A percentile compares a stretch with the other conserved stretches of the same genome.
Evolutionary conservation across 2,329 filamentous ascomycete species (phyloP).

Genomic region (Pseudopithomyces chartarum): DNA sequence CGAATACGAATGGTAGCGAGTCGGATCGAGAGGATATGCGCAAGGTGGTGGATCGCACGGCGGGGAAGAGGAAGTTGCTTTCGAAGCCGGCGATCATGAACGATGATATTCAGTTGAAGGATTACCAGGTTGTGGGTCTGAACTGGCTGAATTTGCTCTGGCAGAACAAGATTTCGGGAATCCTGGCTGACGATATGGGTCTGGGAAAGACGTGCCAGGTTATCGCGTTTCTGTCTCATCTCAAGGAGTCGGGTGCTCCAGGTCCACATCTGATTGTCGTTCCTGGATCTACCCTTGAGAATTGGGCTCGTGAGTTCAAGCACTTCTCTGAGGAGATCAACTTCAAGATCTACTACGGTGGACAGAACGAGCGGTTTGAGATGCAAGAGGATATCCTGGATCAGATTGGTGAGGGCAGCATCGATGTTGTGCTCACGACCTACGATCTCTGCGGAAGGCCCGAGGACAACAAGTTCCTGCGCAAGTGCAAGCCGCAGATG

Average conservation of each 20-base stretch:
- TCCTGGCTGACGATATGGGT: conserved; percentile 97
- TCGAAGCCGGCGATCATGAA: conserved; percentile 80
- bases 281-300: conserved; percentile 90
- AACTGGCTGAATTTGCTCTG: conserved; percentile 93
- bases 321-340: conserved; percentile 80
- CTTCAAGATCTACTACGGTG: conserved; percentile 75
- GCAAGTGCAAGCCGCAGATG: conserved; percentile 60
- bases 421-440: conserved; percentile 74
- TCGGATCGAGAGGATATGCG: conserved; percentile 54
- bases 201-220: conserved; percentile 95
- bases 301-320: conserved; percentile 91
- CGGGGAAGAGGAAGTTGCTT: conserved; percentile 51
- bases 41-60: conserved; percentile 36
- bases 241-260: conserved; percentile 70
- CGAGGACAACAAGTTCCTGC: conserved; percentile 67
- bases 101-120: conserved; percentile 77
- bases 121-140: conserved; percentile 91
- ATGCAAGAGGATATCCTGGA: conserved; percentile 71
- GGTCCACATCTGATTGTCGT: conserved; percentile 87
- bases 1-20: conserved; percentile 48
- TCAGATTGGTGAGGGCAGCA: conserved; percentile 58
- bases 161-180: conserved; percentile 78
- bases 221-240: conserved; percentile 85
- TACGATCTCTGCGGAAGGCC: conserved; percentile 68
- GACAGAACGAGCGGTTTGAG: conserved; percentile 67